Evolutionary conservation across 2,329 filamentous ascomycete genomes (phyloP), one percentile per base, ranked within the genome.

Genomic region (Mycosphaerelloides madeirae): DNA sequence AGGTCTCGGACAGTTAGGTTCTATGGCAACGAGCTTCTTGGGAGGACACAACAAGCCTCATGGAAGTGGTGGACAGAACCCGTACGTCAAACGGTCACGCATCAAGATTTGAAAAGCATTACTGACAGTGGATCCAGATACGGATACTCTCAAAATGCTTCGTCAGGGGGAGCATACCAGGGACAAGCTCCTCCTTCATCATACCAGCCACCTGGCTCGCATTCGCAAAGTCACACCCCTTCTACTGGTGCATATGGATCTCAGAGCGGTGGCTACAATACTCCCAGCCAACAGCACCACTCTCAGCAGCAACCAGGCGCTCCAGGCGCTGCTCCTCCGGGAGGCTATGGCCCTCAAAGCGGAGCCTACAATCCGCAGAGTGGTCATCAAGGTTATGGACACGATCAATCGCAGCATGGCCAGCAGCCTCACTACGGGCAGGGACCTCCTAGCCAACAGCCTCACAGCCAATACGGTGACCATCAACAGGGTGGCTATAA

Each of bases 131-230:
- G 22, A 5, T 9, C 6, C 9, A 25, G 22, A 25, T 68, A 68
- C 43, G 66, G 65, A 14, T 68, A 68, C 47, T 62, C 62, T 12
- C 59, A 58, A 31, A 62, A 57, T 31, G 53, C 50, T 13, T 52
- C 50, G 12, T 54, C 54, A 25, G 50, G 53, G 13, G 61, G 63
- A 18, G 61, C 62, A 37, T 68, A 68, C 46, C 57, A 54, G 18
- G 66, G 65, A 18, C 54, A 60, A 19, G 65, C 64, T 29, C 66
- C 66, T 11, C 56, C 65, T 14, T 46, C 57, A 11, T 57, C 60
- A 6, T 68, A 68, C 46, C 60, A 65, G 39, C 52, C 59, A 19
- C 40, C 53, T 18, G 34, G 22, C 18, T 25, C 36, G 9, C 43
- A 45, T 28, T 45, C 43, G 16, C 43, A 45, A 18, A 45, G 43